phyloP scores from a whole-genome alignment of 495 filamentous ascomycete species.

The Tuber magnatum region DNA sequence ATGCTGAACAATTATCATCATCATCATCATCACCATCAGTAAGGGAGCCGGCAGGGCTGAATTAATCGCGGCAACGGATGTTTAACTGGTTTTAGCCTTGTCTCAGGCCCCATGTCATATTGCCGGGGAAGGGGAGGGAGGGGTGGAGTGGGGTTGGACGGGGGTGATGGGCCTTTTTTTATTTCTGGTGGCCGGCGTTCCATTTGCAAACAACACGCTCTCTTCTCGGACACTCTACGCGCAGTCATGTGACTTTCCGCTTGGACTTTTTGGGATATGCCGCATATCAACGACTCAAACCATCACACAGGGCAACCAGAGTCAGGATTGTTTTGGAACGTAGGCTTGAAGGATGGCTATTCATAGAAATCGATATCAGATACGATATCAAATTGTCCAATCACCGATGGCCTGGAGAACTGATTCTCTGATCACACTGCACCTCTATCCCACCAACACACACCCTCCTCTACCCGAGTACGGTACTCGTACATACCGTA shows the following conservation, averaged over 20 bases:
- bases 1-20: neutral
- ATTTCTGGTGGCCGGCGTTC: conserved; percentile 20
- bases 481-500: neutral
- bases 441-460: neutral
- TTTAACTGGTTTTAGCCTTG: conserved; percentile 34
- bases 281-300: neutral
- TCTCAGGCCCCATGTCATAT: conserved; percentile 26
- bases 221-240: conserved; percentile 31
- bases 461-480: too few relatives aligned
- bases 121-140: conserved; percentile 3
- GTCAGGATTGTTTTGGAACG: neutral
- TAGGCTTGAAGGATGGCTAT: neutral
- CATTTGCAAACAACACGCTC: conserved; percentile 39
- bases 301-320: neutral
- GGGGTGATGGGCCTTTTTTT: conserved; percentile 13
- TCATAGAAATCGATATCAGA: neutral
- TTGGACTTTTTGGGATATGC: conserved; percentile 5
- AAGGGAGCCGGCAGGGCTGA: conserved; percentile 29
- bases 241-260: conserved; percentile 34
- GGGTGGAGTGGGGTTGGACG: conserved; percentile 13
- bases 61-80: conserved; percentile 29
- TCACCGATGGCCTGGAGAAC: neutral
- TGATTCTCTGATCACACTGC: neutral
- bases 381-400: neutral
- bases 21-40: neutral